A percentile compares a stretch with the other conserved stretches of the same genome.
Conservation (phyloP, 2,329 filamentous ascomycete species). For the Ceratocystiopsis minuta region DNA sequence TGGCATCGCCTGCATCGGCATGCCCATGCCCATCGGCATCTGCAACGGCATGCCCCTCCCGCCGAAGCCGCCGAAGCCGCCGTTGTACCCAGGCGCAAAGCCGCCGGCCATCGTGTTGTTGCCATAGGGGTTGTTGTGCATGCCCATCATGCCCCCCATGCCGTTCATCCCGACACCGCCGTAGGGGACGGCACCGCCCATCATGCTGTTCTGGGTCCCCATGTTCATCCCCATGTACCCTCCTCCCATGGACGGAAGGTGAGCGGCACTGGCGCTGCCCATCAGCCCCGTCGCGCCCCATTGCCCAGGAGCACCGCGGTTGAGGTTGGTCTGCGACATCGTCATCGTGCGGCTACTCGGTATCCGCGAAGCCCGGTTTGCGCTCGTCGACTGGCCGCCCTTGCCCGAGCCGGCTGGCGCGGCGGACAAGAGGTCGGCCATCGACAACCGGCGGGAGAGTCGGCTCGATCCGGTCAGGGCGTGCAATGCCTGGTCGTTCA, state of each 20-base stretch:
- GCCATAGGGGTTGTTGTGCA: not conserved
- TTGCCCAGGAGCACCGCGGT: no score
- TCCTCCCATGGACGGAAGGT: conserved; percentile 1
- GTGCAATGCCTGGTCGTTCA: conserved; percentile 11
- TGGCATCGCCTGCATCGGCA: not conserved
- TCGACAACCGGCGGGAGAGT: conserved; percentile 27
- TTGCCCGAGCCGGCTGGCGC: no score
- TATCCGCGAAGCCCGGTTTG: no score
- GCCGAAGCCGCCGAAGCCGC: not conserved
- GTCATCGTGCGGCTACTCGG: no score
- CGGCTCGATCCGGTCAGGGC: conserved; percentile 13
- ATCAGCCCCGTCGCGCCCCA: conserved; percentile 1
- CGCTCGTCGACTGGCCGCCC: no score
- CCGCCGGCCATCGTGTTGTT: not conserved
- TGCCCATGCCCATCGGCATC: not conserved
- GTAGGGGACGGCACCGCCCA: no score
- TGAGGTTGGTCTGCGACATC: no score
- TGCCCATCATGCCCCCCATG: not conserved
- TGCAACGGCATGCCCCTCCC: not conserved
- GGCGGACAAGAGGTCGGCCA: conserved; percentile 39
- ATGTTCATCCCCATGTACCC: not conserved
- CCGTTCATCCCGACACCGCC: not conserved
- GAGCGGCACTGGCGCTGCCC: conserved; percentile 6
- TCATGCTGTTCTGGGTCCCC: no score
- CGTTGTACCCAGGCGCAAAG: not conserved